Evolutionary conservation across 1,284 basidiomycete species (phyloP), one percentile per base, ranked within the genome.

Genomic region (Marasmius oreades): DNA sequence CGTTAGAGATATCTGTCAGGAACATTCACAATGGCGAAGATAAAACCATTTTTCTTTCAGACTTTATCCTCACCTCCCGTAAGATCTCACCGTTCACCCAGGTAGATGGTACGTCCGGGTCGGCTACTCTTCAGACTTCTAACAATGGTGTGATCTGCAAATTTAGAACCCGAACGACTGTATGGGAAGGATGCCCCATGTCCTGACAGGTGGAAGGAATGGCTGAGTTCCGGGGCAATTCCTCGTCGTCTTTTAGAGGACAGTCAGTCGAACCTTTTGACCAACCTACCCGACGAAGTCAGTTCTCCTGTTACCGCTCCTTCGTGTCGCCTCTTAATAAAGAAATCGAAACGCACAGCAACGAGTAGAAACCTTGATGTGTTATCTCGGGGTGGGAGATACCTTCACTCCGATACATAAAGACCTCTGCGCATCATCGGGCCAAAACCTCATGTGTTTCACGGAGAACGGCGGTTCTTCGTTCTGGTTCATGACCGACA

Each of bases 401-500:
- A 91, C 88, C 0, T 85, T 83, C 64, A 92, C 89, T 0, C 85
- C 90, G 0, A 85, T 80, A 53, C 90, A 92, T 65, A 92, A 92
- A 67, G 89, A 92, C 67, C 76, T 86, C 0, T 92, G 90, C 63
- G 88, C 81, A 0, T 91, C 88, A 1, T 85, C 85, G 2, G 90
- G 89, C 7, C 89, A 92, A 50, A 92, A 92, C 63, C 72, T 92
- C 11, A 91, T 92, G 90, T 85, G 83, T 62, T 84, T 86, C 64
- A 81, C 88, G 0, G 86, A 89, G 63, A 71, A 82, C 24, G 76
- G 68, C 39, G 88, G 85, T 0, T 86, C 83, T 1, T 84, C 89
- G 1, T 89, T 84, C 64, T 92, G 89, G 89, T 91, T 92, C 68
- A 89, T 92, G 87, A 90, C 90, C 1, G 72, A 77, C 53, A 76